phyloP scores from a whole-genome alignment of 805 yeast species.

The Yarrowia divulgata region DNA sequence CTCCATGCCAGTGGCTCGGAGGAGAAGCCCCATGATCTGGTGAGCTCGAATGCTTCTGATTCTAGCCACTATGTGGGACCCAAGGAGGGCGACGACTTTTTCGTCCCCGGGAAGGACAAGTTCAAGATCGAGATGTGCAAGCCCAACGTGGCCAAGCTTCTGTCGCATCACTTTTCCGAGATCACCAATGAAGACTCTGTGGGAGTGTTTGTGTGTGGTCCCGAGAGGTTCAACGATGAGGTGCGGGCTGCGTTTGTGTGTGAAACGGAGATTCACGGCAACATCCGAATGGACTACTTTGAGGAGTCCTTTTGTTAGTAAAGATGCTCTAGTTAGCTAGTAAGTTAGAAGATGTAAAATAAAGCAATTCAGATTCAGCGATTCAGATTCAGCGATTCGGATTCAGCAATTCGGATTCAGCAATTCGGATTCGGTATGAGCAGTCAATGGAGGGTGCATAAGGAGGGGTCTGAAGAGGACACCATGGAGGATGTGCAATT shows the following conservation, averaged over 20 bases:
- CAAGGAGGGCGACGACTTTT: too few species aligned
- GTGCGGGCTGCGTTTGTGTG: conserved; percentile 20
- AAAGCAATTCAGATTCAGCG: too few species aligned
- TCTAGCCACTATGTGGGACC: too few species aligned
- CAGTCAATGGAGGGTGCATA: too few species aligned
- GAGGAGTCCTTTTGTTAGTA: conserved; percentile 36
- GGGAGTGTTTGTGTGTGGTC: conserved; percentile 34
- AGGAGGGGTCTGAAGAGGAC: too few species aligned
- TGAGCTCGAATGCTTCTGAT: background rate
- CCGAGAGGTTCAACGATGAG: conserved; percentile 34
- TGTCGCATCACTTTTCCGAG: conserved; percentile 9
- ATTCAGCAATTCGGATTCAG: too few species aligned
- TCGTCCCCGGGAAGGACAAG: conserved; percentile 5
- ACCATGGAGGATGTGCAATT: too few species aligned
- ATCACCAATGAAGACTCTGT: conserved; percentile 23
- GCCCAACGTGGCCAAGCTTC: conserved; percentile 12
- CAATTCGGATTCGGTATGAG: too few species aligned
- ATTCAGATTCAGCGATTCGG: too few species aligned
- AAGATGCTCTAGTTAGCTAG: conserved; percentile 8
- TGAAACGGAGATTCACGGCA: conserved; percentile 12
- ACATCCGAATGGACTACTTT: conserved; percentile 31
- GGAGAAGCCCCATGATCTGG: conserved; percentile 1
- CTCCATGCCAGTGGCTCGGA: background rate
- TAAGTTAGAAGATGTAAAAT: conserved; percentile 3
- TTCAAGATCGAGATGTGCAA: conserved; percentile 27